Base-by-base conservation (phyloP, 2,329 filamentous ascomycete species). In the Ceratocystis diversiconidia region DNA sequence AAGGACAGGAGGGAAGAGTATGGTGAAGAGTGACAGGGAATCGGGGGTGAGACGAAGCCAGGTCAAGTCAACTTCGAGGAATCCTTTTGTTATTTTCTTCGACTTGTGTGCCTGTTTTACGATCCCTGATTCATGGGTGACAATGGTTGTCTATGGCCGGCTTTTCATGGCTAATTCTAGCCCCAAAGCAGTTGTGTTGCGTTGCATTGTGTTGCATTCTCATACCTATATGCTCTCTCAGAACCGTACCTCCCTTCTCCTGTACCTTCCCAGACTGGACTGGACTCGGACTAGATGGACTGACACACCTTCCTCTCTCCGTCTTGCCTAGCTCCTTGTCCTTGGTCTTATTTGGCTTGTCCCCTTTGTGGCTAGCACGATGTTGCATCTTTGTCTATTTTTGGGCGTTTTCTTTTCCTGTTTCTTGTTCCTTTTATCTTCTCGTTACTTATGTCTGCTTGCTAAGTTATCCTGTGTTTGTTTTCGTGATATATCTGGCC, bases 361-460 rank as follows among this genome's bases (percentile, higher is more conserved):
- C 12, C 57, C 5, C 61, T 65, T 50, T 43, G 22, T 41, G 30
- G 6, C 44, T 55, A 41, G 36, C 36, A 36, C 44, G 19, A 50
- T 52, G 19, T 62, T 61, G 19, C 28, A 41, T 62, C 43, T 61
- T 48, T 25, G n/a, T 65, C 46, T 57, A 61, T 61, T 65, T 60
- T 61, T 65, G 43, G 43, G 44, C 30, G 43, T 52, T 65, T 62
- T 55, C 28, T 65, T 55, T 61, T 65, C 52, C 17, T 60, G 15
- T 61, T n/a, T 41, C 28, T 25, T 62, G 30, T 50, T 41, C 36
- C 36, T 41, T 57, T 62, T 36, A 55, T 55, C 36, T 43, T 19
- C n/a, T 65, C 41, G 19, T 25, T 43, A 43, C 44, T 30, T 32
- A 41, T 41, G n/a, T 60, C 48, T 65, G 36, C 10, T 41, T 41